These are phyloP conservation scores for Takashimella koratensis DNA, from an alignment of 1,284 basidiomycete genomes.

Conservation along the genomic window DNA sequence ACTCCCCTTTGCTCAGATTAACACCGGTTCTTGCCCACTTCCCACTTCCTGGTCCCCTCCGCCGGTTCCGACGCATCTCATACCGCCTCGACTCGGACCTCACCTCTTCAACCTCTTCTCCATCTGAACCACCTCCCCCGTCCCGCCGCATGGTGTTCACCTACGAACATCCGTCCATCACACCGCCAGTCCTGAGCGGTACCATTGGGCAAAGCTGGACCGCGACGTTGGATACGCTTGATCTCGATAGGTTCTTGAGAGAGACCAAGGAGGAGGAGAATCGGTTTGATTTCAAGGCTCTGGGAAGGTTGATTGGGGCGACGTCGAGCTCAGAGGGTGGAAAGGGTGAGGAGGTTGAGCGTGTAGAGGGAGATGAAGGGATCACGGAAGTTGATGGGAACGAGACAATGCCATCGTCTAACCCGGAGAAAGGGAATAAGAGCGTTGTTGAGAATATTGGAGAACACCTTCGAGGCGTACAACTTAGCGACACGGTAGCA, in stretches of 20 bases:
- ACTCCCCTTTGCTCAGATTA: neutral
- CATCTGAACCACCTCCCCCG: neutral
- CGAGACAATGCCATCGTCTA: neutral
- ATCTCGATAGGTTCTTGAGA: neutral
- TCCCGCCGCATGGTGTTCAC: neutral
- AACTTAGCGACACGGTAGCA: neutral
- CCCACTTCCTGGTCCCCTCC: neutral
- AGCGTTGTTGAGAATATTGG: too few relatives aligned
- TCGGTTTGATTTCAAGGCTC: neutral
- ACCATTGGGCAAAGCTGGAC: neutral
- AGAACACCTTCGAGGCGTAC: neutral
- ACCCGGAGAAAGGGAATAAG: too few relatives aligned
- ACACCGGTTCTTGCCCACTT: neutral
- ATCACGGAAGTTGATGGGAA: neutral
- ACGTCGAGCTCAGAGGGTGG: neutral
- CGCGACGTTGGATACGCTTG: neutral
- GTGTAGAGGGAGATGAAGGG: neutral
- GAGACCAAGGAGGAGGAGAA: neutral
- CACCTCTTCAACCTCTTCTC: neutral
- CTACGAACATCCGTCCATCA: neutral
- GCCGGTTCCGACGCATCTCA: neutral
- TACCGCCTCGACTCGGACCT: neutral
- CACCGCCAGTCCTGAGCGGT: neutral
- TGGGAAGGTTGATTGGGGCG: neutral
- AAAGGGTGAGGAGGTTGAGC: neutral